phyloP scores from a whole-genome alignment of 805 yeast species.

The Candida sithepensis region DNA sequence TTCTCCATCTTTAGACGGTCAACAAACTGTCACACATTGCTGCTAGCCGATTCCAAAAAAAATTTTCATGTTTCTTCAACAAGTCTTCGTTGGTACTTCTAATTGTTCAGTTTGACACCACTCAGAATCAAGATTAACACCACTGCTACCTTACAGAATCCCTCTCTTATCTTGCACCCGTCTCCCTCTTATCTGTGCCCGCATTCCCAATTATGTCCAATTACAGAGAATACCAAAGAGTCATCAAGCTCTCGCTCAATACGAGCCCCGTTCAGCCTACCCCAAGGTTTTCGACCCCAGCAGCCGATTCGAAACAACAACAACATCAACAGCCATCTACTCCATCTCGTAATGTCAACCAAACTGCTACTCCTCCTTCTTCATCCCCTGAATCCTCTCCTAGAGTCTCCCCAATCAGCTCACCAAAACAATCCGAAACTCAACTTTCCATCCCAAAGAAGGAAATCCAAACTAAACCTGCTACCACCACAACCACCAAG shows the following conservation, averaged over 20 bases:
- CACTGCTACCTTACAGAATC: no score
- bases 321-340: not conserved
- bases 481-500: conserved; percentile 8
- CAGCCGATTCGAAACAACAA: conserved; percentile 1
- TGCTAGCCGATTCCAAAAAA: no score
- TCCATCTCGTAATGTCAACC: not conserved
- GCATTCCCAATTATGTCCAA: conserved; percentile 18
- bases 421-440: conserved; percentile 1
- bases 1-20: not conserved
- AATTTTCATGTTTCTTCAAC: not conserved
- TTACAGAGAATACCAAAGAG: conserved; percentile 32
- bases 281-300: not conserved
- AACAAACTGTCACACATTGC: not conserved
- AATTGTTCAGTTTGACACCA: no score
- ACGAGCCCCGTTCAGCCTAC: conserved; percentile 1
- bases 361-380: conserved; percentile 18
- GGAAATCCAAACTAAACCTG: not conserved
- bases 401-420: conserved; percentile 7
- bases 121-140: no score
- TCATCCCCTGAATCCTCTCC: conserved; percentile 23
- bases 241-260: conserved; percentile 22
- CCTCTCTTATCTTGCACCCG: no score
- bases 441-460: not conserved
- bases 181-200: not conserved
- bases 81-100: no score